Evolutionary conservation across 2,329 filamentous ascomycete genomes (phyloP).

Genomic region (Biscogniauxia sp.): DNA sequence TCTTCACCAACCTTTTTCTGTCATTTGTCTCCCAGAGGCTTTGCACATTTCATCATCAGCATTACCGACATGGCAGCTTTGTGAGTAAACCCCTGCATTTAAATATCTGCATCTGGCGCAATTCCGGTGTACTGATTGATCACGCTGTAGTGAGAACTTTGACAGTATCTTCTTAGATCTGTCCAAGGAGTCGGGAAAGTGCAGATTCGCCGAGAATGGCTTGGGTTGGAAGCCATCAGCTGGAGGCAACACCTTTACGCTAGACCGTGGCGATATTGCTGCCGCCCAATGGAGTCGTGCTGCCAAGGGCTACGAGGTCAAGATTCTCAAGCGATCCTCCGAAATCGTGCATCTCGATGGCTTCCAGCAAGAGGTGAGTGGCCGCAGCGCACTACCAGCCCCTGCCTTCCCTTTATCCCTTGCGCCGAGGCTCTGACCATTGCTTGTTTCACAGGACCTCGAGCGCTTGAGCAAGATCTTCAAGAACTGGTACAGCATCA

Average conservation of each 20-base stretch:
- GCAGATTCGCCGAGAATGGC: constrained; percentile 89
- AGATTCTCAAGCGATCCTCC: constrained; percentile 80
- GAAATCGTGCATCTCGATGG: constrained; percentile 92
- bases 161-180: constrained; percentile 96
- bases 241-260: constrained; percentile 88
- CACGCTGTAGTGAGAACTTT: constrained; percentile 73
- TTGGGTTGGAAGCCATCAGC: constrained; percentile 91
- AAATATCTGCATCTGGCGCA: background rate
- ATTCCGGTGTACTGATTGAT: constrained; percentile 10
- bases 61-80: constrained; percentile 27
- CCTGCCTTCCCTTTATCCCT: background rate
- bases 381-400: background rate
- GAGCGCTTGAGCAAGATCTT: constrained; percentile 90
- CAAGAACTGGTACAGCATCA: constrained; percentile 97
- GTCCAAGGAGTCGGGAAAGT: constrained; percentile 88
- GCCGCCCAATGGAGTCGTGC: constrained; percentile 94
- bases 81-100: constrained; percentile 15
- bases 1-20: constrained; percentile 1
- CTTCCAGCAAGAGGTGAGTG: constrained; percentile 70
- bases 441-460: constrained; percentile 54
- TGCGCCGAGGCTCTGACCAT: constrained; percentile 1
- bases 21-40: background rate
- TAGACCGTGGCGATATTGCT: constrained; percentile 81
- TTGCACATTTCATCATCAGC: constrained; percentile 1
- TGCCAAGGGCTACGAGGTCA: constrained; percentile 88